phyloP scores from a whole-genome alignment of 306 rosid genomes.

The Prunus mira region DNA sequence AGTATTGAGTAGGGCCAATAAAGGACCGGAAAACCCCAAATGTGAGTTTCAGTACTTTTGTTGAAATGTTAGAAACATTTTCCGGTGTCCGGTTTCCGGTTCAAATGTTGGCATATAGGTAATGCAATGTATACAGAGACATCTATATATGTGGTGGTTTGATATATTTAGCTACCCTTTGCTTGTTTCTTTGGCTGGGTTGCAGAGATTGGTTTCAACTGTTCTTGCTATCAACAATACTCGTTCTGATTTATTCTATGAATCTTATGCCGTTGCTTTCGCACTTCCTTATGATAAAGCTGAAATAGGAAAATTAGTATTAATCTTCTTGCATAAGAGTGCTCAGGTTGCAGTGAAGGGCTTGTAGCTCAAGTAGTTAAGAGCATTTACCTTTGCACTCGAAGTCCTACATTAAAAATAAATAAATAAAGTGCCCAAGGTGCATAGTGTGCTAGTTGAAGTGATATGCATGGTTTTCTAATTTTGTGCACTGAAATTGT shows the following conservation, averaged over 20 bases:
- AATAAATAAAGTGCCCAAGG: too few relatives aligned
- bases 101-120: background rate
- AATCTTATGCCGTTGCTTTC: too few relatives aligned
- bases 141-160: background rate
- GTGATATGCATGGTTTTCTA: too few relatives aligned
- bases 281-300: too few relatives aligned
- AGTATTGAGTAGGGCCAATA: constrained; percentile 20
- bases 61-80: constrained; percentile 9
- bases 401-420: too few relatives aligned
- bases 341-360: too few relatives aligned
- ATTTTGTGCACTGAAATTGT: too few relatives aligned
- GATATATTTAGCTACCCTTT: background rate
- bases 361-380: too few relatives aligned
- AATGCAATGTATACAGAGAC: background rate
- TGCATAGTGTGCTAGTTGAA: too few relatives aligned
- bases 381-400: too few relatives aligned
- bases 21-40: constrained; percentile 17
- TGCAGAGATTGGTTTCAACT: background rate
- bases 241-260: background rate
- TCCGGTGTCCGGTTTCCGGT: constrained; percentile 16
- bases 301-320: too few relatives aligned
- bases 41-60: constrained; percentile 15
- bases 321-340: too few relatives aligned
- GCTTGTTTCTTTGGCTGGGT: background rate
- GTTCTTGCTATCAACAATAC: background rate